phyloP scores from a whole-genome alignment of 208 protist species.

The Leishmania martiniquensis region DNA sequence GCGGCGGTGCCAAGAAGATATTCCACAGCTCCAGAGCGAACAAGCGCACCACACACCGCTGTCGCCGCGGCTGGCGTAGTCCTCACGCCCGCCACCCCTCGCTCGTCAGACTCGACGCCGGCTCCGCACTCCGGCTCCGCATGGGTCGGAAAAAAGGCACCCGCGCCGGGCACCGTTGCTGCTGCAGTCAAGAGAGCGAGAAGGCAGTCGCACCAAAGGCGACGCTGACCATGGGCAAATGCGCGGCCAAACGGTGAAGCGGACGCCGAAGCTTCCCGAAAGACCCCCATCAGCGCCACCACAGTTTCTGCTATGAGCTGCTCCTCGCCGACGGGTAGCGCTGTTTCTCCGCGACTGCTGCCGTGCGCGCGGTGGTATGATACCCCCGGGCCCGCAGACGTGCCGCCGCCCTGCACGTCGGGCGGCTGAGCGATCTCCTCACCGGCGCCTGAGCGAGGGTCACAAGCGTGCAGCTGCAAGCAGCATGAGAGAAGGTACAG shows the following conservation, averaged over 20 bases:
- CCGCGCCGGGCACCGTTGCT: neutral
- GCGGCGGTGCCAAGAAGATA: constrained; percentile 20
- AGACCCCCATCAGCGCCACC: constrained; percentile 17
- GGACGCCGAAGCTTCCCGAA: constrained; percentile 1
- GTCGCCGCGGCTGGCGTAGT: constrained; percentile 8
- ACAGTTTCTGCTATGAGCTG: constrained; percentile 22
- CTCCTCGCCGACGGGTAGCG: constrained; percentile 5
- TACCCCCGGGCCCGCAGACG: neutral
- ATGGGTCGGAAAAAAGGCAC: neutral
- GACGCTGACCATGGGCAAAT: neutral
- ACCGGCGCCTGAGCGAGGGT: neutral
- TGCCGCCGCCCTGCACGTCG: neutral
- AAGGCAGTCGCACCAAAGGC: constrained; percentile 24
- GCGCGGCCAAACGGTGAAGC: neutral
- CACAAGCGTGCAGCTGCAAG: constrained; percentile 18
- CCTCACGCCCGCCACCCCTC: neutral
- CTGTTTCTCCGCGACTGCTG: neutral
- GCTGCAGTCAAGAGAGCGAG: constrained; percentile 13
- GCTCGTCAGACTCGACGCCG: too few species aligned
- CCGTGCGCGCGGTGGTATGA: neutral
- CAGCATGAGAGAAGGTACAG: constrained; percentile 19
- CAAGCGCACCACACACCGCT: constrained; percentile 23
- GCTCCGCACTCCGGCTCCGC: neutral
- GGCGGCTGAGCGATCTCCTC: neutral
- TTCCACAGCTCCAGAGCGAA: constrained; percentile 17